Conservation (phyloP, 805 yeast genomes). For the Blastobotrys robertii region DNA sequence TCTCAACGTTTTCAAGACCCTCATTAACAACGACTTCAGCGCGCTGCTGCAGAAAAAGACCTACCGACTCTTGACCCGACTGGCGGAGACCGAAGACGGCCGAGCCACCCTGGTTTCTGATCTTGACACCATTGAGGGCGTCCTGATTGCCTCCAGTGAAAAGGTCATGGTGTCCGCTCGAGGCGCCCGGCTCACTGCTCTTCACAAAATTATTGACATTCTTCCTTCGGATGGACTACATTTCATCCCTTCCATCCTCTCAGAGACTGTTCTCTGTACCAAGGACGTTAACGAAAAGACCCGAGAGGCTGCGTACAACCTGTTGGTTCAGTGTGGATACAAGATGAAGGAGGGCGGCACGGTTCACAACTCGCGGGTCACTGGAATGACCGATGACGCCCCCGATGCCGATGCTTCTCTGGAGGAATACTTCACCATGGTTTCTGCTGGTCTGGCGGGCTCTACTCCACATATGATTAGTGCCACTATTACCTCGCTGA, state of each 20-base stretch:
- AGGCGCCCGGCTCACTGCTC: conserved; percentile 65
- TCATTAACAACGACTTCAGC: conserved; percentile 44
- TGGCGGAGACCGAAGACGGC: conserved; percentile 65
- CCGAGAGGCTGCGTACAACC: conserved; percentile 66
- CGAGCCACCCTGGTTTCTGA: conserved; percentile 41
- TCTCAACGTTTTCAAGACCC: conserved; percentile 64
- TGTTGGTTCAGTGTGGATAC: conserved; percentile 70
- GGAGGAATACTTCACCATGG: conserved; percentile 82
- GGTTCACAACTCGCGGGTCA: conserved; percentile 53
- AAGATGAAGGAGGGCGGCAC: conserved; percentile 59
- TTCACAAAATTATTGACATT: conserved; percentile 47
- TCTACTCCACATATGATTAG: conserved; percentile 92
- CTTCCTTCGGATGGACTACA: conserved; percentile 57
- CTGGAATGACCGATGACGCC: conserved; percentile 46
- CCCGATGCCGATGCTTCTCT: conserved; percentile 62
- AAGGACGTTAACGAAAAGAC: conserved; percentile 91
- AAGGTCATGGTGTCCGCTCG: conserved; percentile 64
- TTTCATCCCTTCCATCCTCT: conserved; percentile 71
- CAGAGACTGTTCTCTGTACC: conserved; percentile 84
- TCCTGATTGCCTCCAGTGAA: conserved; percentile 37
- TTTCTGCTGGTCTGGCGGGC: conserved; percentile 93
- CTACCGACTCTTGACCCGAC: conserved; percentile 54
- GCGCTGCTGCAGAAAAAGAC: conserved; percentile 81
- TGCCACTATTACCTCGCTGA: conserved; percentile 86
- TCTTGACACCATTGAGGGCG: conserved; percentile 48